Evolutionary conservation across 345 rosid species (phyloP), one percentile per base, ranked within the genome.

Genomic region (Eucalyptus viminalis): DNA sequence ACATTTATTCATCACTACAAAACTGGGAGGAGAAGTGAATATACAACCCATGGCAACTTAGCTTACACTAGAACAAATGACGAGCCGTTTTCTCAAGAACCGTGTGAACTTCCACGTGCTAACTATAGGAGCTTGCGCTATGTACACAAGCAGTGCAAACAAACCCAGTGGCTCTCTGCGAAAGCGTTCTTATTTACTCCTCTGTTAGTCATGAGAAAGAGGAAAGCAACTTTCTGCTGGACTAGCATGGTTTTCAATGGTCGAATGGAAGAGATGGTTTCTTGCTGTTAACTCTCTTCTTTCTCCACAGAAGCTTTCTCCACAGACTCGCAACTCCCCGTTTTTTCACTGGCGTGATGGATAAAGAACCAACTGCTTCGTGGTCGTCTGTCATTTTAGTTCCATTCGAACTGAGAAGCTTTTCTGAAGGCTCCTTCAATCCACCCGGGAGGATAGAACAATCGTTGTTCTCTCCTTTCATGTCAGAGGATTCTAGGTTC

Each of bases 271-370:
- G 89, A 69, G 89, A 88, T 49, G 90, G 76, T 88, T 91, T 95
- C 92, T 93, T 93, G 93, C 89, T 91, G 80, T 83, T 90, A 40
- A 91, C 80, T 91, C 91, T 95, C 89, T 89, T 96, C 89, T 93
- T 98, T 88, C 92, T 95, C 93, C 97, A 92, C 47, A 95, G 87
- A 45, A 97, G 91, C 93, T 91, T 96, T 88, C 92, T 96, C 99
- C 97, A 98, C 80, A 96, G 91, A 91, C 92, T 93, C 87, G 91
- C 94, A 40, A 92, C 88, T 19, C 93, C 90, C 54, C 25, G 88
- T 88, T 93, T 97, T 91, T 92, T 95, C 91, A 93, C 90, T 24
- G 96, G 96, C 88, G 94, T 96, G 85, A 97, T 89, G 43, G 96
- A 94, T 49, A 94, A 90, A 45, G 96, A 90, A 89, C 88, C 95